Evolutionary conservation across 2,329 filamentous ascomycete species (phyloP), one percentile per base, ranked within the genome.

Genomic region (Sphaceloma murrayae): DNA sequence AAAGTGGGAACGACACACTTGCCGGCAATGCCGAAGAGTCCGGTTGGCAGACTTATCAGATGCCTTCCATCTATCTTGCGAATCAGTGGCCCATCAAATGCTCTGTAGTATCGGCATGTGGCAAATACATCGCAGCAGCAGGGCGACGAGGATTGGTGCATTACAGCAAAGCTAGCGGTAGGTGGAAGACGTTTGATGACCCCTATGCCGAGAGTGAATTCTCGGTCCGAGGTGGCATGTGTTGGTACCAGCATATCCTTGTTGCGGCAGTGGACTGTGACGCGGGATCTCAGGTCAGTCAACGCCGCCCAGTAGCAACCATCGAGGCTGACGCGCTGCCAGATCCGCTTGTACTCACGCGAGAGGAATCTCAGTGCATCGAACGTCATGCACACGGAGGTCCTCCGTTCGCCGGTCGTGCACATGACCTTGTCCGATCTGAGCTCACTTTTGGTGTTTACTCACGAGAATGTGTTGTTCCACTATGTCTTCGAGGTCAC

Each of bases 231-330:
- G 91, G 91, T 38, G 91, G 91, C 5, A 94, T 98, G 88, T 96
- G 89, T 60, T 98, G 91, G 91, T 88, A 94, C 59, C 87, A 94
- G 53, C 89, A 98, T 63, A 84, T 96, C 22, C 71, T 98, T 13
- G 85, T 96, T 46, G 88, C 87, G 29, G 87, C 89, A 3, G 81
- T 95, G n/a, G 91, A 98, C 62, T 80, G 78, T 44, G 84, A 83
- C 53, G 76, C 80, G 52, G 79, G 79, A 16, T 87, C 87, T 55
- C 83, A 94, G 67, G 74, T 76, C 62, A 47, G 59, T 49, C n/a
- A n/a, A n/a, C n/a, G n/a, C n/a, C n/a, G n/a, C n/a, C n/a, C n/a
- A n/a, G n/a, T n/a, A n/a, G n/a, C n/a, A n/a, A n/a, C n/a, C n/a
- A n/a, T n/a, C n/a, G n/a, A n/a, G n/a, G n/a, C n/a, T n/a, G n/a